A percentile compares a stretch with the other conserved stretches of the same genome.
phyloP scores from a whole-genome alignment of 768 basidiomycete genomes.

The Rickenella mellea region DNA sequence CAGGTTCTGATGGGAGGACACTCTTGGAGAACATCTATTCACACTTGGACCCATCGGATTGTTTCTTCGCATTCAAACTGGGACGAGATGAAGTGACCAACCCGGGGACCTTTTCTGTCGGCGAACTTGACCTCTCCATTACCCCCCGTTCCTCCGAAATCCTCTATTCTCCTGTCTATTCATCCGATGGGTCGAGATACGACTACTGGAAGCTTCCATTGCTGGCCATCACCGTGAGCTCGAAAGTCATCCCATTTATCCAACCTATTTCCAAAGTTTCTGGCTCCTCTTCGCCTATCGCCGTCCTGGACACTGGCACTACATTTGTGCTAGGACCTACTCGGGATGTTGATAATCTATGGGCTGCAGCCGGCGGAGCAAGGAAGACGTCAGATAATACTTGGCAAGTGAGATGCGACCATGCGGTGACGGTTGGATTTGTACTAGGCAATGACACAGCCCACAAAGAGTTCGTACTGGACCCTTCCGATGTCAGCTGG shows the following conservation, averaged over 20 bases:
- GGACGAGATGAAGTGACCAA: constrained; percentile 21
- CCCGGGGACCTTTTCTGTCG: constrained; percentile 37
- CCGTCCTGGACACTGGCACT: constrained; percentile 56
- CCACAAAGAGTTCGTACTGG: constrained; percentile 30
- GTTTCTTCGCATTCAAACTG: constrained; percentile 44
- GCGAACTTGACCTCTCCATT: constrained; percentile 31
- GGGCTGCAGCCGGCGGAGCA: constrained; percentile 33
- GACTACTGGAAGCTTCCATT: constrained; percentile 55
- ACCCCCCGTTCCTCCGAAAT: constrained; percentile 23
- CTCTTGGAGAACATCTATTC: constrained; percentile 40
- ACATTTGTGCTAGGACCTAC: constrained; percentile 47
- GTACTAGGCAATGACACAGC: constrained; percentile 28
- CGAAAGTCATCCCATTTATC: constrained; percentile 20
- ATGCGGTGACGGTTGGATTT: constrained; percentile 36
- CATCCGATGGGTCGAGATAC: constrained; percentile 23
- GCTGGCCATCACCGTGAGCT: constrained; percentile 33
- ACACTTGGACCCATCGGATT: constrained; percentile 25
- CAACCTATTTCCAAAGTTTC: constrained; percentile 36
- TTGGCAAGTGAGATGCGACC: constrained; percentile 45
- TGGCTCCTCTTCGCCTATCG: constrained; percentile 34
- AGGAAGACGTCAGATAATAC: constrained; percentile 24
- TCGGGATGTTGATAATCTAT: constrained; percentile 43
- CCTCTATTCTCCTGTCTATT: constrained; percentile 29
- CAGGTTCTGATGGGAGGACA: constrained; percentile 30
- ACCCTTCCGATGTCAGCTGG: constrained; percentile 48